Conservation (phyloP, 805 yeast species). For the Candida coquimbonensis region DNA sequence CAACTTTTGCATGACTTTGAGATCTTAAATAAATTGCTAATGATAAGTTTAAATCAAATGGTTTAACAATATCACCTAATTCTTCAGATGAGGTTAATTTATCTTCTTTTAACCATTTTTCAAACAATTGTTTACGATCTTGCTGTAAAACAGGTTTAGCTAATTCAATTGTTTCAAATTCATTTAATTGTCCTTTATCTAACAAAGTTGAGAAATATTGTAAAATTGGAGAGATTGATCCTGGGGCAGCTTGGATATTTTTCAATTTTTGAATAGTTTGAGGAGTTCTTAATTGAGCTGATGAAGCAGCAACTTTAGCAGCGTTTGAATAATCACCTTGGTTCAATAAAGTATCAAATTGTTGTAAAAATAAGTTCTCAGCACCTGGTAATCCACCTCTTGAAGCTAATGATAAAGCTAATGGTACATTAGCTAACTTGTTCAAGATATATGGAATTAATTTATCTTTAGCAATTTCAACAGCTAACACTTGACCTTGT, state of each 20-base stretch:
- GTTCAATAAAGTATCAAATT: slow-evolving; percentile 76
- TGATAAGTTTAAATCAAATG: slow-evolving; percentile 78
- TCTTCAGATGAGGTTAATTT: slow-evolving; percentile 94
- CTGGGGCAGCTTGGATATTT: slow-evolving; percentile 85
- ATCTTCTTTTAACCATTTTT: slow-evolving; percentile 94
- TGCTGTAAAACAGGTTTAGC: slow-evolving; percentile 95
- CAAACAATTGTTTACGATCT: slow-evolving; percentile 87
- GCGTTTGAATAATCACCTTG: slow-evolving; percentile 88
- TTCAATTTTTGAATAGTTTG: slow-evolving; percentile 91
- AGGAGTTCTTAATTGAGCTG: slow-evolving; percentile 87
- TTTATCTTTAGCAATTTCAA: slow-evolving; percentile 77
- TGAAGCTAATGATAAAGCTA: slow-evolving; percentile 84
- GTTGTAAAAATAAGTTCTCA: slow-evolving; percentile 83
- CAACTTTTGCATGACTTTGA: slow-evolving; percentile 79
- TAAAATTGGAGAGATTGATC: slow-evolving; percentile 88
- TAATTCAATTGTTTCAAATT: slow-evolving; percentile 88
- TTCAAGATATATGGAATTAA: slow-evolving; percentile 85
- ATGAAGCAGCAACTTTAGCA: slow-evolving; percentile 94
- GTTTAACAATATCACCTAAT: slow-evolving; percentile 91
- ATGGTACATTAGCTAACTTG: slow-evolving; percentile 75
- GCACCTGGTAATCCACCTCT: slow-evolving; percentile 98
- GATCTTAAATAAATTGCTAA: slow-evolving; percentile 86
- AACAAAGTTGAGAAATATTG: slow-evolving; percentile 87
- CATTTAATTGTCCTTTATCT: slow-evolving; percentile 88
- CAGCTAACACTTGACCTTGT: slow-evolving; percentile 90